These are phyloP conservation scores for Penicillium sp. DNA, from an alignment of 2,329 filamentous ascomycete species.

Conservation along the genomic window DNA sequence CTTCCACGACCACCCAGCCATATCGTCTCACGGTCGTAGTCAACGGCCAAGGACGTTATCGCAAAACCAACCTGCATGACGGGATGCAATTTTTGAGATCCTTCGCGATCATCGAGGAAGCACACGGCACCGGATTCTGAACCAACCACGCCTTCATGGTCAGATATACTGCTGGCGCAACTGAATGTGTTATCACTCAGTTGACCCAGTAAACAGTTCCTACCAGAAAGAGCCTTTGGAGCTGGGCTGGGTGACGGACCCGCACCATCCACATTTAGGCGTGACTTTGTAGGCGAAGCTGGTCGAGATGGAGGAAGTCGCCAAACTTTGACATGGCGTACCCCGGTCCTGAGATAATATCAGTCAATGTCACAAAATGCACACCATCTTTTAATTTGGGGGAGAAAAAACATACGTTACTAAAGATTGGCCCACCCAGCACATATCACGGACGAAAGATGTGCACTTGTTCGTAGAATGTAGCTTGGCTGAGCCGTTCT, in stretches of 20 bases:
- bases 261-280: conserved; percentile 49
- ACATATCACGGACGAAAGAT: conserved; percentile 80
- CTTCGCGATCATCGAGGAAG: conserved; percentile 76
- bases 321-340: conserved; percentile 94
- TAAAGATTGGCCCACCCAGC: conserved; percentile 84
- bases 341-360: conserved; percentile 62
- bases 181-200: conserved; percentile 85
- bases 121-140: conserved; percentile 91
- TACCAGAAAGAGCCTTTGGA: conserved; percentile 76
- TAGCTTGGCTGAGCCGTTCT: conserved; percentile 76
- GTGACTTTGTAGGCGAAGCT: conserved; percentile 67
- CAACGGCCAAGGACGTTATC: conserved; percentile 69
- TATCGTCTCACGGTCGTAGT: conserved; percentile 58
- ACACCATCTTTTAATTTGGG: not conserved
- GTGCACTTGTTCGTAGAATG: conserved; percentile 92
- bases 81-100: conserved; percentile 70
- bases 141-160: conserved; percentile 77
- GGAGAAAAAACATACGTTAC: conserved; percentile 62
- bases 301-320: conserved; percentile 70
- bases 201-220: conserved; percentile 83
- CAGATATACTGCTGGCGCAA: conserved; percentile 72
- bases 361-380: conserved; percentile 10
- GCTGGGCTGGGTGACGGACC: conserved; percentile 45
- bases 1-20: conserved; percentile 73
- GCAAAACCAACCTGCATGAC: conserved; percentile 69